phyloP scores from a whole-genome alignment of 2,329 filamentous ascomycete species.

The Colletotrichum graminicola region DNA sequence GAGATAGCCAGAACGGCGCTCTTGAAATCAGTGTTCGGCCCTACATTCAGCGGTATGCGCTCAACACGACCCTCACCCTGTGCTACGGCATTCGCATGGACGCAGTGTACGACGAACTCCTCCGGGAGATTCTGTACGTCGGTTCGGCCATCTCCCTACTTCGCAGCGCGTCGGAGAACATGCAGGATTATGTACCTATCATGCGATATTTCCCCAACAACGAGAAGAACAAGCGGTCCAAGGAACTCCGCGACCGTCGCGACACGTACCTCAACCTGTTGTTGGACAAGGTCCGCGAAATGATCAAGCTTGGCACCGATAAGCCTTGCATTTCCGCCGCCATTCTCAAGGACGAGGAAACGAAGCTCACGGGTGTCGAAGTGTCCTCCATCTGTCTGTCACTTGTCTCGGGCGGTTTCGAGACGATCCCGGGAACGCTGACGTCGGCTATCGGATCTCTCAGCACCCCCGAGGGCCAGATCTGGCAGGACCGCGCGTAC shows the following conservation, averaged over 20 bases:
- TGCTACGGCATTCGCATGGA: constrained; percentile 85
- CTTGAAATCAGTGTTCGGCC: constrained; percentile 73
- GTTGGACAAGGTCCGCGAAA: constrained; percentile 66
- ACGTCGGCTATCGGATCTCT: constrained; percentile 85
- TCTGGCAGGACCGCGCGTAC: constrained; percentile 77
- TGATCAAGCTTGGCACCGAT: constrained; percentile 55
- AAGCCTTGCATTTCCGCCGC: constrained; percentile 57
- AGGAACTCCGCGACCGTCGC: constrained; percentile 74
- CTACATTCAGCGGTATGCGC: constrained; percentile 80
- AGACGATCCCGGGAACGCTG: constrained; percentile 84
- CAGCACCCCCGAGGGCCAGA: constrained; percentile 74
- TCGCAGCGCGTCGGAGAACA: constrained; percentile 83
- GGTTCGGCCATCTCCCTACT: constrained; percentile 83
- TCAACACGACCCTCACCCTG: constrained; percentile 82
- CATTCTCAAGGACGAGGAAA: constrained; percentile 68
- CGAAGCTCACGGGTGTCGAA: constrained; percentile 66
- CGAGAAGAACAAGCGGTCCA: constrained; percentile 71
- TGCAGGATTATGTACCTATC: constrained; percentile 86
- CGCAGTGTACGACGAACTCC: constrained; percentile 74
- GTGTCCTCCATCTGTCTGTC: constrained; percentile 85
- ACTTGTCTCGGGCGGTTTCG: constrained; percentile 84
- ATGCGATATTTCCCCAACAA: constrained; percentile 69
- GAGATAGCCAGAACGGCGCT: constrained; percentile 72
- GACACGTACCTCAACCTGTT: constrained; percentile 77
- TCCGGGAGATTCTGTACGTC: constrained; percentile 80